Conservation (phyloP, 129 eudicot genomes). For the Glebionis coronaria region DNA sequence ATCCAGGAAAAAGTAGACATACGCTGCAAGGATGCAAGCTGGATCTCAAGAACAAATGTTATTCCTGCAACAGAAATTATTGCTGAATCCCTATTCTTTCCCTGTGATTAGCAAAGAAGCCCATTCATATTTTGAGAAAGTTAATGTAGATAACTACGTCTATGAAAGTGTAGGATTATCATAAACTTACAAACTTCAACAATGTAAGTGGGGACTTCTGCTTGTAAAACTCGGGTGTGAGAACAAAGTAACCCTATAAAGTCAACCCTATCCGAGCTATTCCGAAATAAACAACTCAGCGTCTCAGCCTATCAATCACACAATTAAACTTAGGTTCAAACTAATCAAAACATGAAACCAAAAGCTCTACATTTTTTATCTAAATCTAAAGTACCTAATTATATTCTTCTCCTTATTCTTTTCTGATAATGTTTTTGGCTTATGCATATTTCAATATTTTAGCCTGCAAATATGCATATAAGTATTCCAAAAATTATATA, state of each 20-base stretch:
- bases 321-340: too few species aligned
- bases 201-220: slow-evolving; percentile 53
- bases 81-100: slow-evolving; percentile 88
- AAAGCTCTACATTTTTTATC: too few species aligned
- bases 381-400: too few species aligned
- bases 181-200: slow-evolving; percentile 84
- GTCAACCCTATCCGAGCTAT: too few species aligned
- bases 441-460: too few species aligned
- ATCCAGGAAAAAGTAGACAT: slow-evolving; percentile 27
- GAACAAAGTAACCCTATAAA: slow-evolving; percentile 89
- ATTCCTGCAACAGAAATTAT: slow-evolving; percentile 75
- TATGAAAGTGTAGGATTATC: neutral
- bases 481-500: too few species aligned
- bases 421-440: too few species aligned
- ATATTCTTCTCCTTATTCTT: too few species aligned
- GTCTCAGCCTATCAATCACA: too few species aligned
- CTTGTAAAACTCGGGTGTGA: slow-evolving; percentile 73
- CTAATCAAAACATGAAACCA: too few species aligned
- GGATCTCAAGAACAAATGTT: slow-evolving; percentile 78
- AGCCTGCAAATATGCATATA: too few species aligned
- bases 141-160: slow-evolving; percentile 4
- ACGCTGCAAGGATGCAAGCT: slow-evolving; percentile 73
- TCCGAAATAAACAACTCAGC: too few species aligned
- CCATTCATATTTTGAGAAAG: neutral
- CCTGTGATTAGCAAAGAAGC: slow-evolving; percentile 34